Evolutionary conservation across 2,329 filamentous ascomycete genomes (phyloP), one percentile per base, ranked within the genome.

Genomic region (Keithomyces neogunnii): DNA sequence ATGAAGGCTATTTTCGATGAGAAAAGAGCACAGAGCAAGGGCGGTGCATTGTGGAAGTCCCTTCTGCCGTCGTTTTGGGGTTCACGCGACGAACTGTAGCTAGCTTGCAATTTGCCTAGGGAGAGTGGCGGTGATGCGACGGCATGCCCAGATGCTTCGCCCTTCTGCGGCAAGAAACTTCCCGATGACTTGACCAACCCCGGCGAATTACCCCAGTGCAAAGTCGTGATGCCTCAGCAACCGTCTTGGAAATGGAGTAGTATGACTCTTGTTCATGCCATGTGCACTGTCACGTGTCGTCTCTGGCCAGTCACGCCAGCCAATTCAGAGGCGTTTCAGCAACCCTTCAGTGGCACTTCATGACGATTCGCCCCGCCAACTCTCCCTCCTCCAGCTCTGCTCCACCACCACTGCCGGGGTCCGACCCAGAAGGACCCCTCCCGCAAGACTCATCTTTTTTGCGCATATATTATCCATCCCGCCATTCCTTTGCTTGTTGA

Each of bases 371-470:
- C 49, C 49, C 43, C 36, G 40, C 32, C 3, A 39, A 49, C 29
- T 49, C 42, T 45, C 30, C 26, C 44, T 13, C 38, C 36, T 43
- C 31, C 42, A 31, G 32, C 38, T 32, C 45, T 46, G 42, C 46
- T 53, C 49, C 50, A 52, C 53, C 50, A 53, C 39, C 29, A 55
- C 31, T 51, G 35, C 51, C 47, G 53, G 53, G 53, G 53, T 55
- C 51, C 53, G 45, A 50, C 53, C 50, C 35, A 33, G 30, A 53
- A 50, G 53, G 53, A 53, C 53, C 52, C 51, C 53, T 47, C 50
- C 50, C 40, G 39, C 28, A 33, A 52, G 45, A 47, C 13, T 54
- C 48, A 50, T 51, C 49, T 42, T 32, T 19, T 48, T 43, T 36
- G 43, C 35, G 7, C 38, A 29, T 28, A 19, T 40, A 30, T 26